Conservation (phyloP, 2,329 filamentous ascomycete species). For the Corniculantispora saksenae region DNA sequence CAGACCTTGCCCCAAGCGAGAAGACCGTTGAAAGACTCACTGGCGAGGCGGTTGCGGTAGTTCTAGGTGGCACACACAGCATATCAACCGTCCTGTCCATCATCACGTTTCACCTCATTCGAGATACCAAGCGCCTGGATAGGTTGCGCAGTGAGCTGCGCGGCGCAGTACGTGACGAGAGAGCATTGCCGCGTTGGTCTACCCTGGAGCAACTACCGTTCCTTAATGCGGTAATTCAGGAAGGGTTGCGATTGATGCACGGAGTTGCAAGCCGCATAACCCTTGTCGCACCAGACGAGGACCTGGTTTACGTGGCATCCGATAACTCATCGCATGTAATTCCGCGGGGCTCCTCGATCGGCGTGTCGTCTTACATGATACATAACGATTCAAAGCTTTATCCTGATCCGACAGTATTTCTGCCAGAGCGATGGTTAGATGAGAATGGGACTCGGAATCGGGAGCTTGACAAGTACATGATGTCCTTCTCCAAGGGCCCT, state of each 20-base stretch:
- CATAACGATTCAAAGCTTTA: background rate
- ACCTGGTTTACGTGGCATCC: background rate
- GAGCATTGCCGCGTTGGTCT: background rate
- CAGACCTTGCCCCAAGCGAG: constrained; percentile 36
- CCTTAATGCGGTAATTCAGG: background rate
- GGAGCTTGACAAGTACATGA: constrained; percentile 23
- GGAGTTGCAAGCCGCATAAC: background rate
- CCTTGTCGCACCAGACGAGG: background rate
- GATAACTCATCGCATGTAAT: background rate
- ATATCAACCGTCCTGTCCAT: background rate
- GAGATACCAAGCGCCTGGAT: background rate
- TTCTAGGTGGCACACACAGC: constrained; percentile 36
- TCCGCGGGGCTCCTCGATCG: background rate
- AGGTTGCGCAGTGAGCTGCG: background rate
- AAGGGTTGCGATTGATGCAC: background rate
- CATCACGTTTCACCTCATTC: background rate
- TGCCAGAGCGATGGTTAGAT: constrained; percentile 29
- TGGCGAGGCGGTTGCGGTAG: constrained; percentile 36
- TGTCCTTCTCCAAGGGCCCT: constrained; percentile 25
- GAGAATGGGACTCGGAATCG: constrained; percentile 19
- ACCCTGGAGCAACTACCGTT: background rate
- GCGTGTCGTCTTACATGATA: background rate
- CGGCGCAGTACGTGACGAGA: background rate
- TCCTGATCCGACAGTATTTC: constrained; percentile 24
- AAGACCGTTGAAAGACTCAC: constrained; percentile 31